These are phyloP conservation scores for Fusarium sp. DNA, from an alignment of 2,329 filamentous ascomycete genomes.

Conservation along the genomic window DNA sequence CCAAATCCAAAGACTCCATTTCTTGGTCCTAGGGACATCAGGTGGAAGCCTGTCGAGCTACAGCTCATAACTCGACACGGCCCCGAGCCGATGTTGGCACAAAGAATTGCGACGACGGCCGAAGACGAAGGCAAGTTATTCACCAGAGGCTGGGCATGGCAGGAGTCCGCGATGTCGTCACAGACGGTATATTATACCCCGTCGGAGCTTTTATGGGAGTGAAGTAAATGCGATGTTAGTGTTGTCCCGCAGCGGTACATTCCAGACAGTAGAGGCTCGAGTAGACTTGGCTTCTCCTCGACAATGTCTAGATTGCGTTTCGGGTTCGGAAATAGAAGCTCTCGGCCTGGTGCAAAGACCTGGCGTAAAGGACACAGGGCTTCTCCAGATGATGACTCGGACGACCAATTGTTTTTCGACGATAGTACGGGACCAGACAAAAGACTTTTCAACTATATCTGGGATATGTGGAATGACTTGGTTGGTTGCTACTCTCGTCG, in stretches of 20 bases:
- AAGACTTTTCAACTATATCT: not conserved
- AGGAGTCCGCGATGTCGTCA: not conserved
- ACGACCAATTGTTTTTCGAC: no score
- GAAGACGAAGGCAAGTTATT: not conserved
- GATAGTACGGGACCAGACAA: no score
- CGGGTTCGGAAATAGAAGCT: no score
- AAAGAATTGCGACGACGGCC: not conserved
- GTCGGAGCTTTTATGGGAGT: not conserved
- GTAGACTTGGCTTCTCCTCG: not conserved
- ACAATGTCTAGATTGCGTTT: not conserved
- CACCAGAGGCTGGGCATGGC: not conserved
- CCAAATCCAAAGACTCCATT: not conserved
- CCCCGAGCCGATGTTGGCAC: not conserved
- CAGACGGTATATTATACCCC: not conserved
- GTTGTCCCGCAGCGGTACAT: not conserved
- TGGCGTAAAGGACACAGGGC: no score
- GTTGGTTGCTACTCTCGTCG: not conserved
- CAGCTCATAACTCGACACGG: rapidly evolving
- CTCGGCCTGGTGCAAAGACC: no score
- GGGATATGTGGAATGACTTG: not conserved
- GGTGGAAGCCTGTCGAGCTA: not conserved
- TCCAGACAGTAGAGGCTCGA: not conserved
- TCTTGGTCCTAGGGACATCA: not conserved
- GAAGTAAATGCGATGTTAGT: not conserved
- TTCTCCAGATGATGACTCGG: no score